phyloP scores from a whole-genome alignment of 179 eudicot species.

The Dionaea muscipula region DNA sequence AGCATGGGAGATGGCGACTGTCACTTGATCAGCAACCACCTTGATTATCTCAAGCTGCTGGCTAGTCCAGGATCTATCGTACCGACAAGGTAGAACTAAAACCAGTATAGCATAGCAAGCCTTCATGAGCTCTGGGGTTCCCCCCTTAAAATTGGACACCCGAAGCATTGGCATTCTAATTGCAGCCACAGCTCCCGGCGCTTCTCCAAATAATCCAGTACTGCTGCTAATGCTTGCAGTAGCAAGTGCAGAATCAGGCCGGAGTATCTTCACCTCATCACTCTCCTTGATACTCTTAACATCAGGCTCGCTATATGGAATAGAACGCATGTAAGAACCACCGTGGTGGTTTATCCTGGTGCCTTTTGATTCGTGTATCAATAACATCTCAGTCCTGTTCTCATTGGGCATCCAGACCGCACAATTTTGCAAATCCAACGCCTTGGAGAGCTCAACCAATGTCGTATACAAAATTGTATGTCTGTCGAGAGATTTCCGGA shows the following conservation, averaged over 20 bases:
- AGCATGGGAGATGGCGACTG: conserved; percentile 92
- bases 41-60: conserved; percentile 68
- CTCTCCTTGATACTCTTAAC: conserved; percentile 41
- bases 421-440: conserved; percentile 63
- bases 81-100: conserved; percentile 45
- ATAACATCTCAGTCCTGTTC: conserved; percentile 43
- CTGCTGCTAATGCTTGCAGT: conserved; percentile 45
- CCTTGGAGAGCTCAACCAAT: conserved; percentile 63
- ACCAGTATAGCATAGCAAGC: conserved; percentile 70
- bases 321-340: conserved; percentile 9
- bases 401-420: conserved; percentile 93
- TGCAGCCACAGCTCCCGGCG: conserved; percentile 68
- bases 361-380: conserved; percentile 51
- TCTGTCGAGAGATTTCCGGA: conserved; percentile 71
- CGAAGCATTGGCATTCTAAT: conserved; percentile 77
- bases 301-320: conserved; percentile 54
- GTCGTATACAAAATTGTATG: conserved; percentile 70
- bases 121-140: conserved; percentile 61
- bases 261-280: conserved; percentile 49
- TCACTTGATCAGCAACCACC: conserved; percentile 87
- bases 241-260: conserved; percentile 47
- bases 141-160: conserved; percentile 67
- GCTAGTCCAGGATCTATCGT: conserved; percentile 42
- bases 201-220: conserved; percentile 25
- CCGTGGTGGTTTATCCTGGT: conserved; percentile 18